These are phyloP conservation scores for Drechslerella coelobrocha DNA, from an alignment of 2,329 filamentous ascomycete genomes.

Conservation along the genomic window DNA sequence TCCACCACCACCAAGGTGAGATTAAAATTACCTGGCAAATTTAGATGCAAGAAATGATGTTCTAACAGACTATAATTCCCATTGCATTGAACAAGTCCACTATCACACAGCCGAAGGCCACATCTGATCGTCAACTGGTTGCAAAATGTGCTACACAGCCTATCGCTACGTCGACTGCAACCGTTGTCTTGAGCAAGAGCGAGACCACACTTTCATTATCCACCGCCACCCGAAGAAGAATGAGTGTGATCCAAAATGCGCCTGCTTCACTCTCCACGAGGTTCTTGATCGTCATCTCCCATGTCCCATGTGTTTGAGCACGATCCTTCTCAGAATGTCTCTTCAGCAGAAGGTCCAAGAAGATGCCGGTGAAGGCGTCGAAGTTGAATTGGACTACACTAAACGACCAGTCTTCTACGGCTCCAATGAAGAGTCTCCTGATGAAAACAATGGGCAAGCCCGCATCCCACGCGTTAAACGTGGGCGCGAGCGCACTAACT, in stretches of 20 bases:
- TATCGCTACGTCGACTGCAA: slow-evolving; percentile 24
- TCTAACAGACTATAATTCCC: too few relatives aligned
- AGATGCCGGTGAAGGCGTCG: not conserved
- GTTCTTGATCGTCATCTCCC: slow-evolving; percentile 8
- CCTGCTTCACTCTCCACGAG: not conserved
- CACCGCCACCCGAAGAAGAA: slow-evolving; percentile 10
- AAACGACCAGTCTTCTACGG: slow-evolving; percentile 21
- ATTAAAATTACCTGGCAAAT: too few relatives aligned
- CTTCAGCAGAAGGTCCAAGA: slow-evolving; percentile 11
- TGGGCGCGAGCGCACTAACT: not conserved
- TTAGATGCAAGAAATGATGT: too few relatives aligned
- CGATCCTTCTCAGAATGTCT: slow-evolving; percentile 13
- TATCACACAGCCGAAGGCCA: not conserved
- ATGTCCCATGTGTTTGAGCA: slow-evolving; percentile 21
- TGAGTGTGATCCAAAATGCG: slow-evolving; percentile 13
- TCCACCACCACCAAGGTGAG: too few relatives aligned
- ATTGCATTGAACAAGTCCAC: too few relatives aligned
- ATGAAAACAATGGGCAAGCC: not conserved
- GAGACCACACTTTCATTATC: slow-evolving; percentile 17
- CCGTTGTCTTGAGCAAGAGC: slow-evolving; percentile 4
- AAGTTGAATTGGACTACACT: slow-evolving; percentile 18
- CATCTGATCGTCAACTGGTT: not conserved
- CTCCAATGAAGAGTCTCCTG: slow-evolving; percentile 8
- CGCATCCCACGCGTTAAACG: not conserved
- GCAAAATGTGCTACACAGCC: slow-evolving; percentile 23